A percentile compares a stretch with the other conserved stretches of the same genome.
These are phyloP conservation scores for Chimonanthus salicifolius DNA, from an alignment of 164 flowering plant species.

Conservation along the genomic window DNA sequence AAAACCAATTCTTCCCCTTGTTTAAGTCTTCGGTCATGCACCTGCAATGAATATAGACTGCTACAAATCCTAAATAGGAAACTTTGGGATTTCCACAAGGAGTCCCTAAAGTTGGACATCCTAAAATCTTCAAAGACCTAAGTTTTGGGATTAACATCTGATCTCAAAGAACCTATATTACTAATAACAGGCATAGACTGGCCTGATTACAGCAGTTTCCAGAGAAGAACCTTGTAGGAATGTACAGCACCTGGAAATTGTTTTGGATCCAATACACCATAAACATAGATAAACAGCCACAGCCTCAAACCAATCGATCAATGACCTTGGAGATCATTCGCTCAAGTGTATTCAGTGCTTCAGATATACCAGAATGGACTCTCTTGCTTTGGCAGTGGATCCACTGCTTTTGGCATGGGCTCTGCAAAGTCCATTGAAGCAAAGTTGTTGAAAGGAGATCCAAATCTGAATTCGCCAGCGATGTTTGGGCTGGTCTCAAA, in stretches of 20 bases:
- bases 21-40: not conserved
- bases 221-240: not conserved
- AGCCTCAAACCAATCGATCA: not conserved
- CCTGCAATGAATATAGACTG: not conserved
- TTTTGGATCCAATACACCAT: not conserved
- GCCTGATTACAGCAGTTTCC: not conserved
- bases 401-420: constrained; percentile 24
- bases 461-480: constrained; percentile 26
- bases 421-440: constrained; percentile 29
- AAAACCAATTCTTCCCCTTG: not conserved
- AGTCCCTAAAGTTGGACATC: not conserved
- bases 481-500: constrained; percentile 28
- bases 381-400: constrained; percentile 34
- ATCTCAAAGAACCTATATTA: not conserved
- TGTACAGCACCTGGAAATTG: constrained; percentile 5
- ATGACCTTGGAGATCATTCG: not conserved
- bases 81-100: not conserved
- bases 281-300: not conserved
- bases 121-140: not conserved
- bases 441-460: constrained; percentile 44
- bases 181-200: not conserved
- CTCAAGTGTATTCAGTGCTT: not conserved
- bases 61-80: not conserved
- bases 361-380: constrained; percentile 43
- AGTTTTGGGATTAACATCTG: not conserved